Conservation (phyloP, 768 basidiomycete species). For the Boletus tomentosulus region DNA sequence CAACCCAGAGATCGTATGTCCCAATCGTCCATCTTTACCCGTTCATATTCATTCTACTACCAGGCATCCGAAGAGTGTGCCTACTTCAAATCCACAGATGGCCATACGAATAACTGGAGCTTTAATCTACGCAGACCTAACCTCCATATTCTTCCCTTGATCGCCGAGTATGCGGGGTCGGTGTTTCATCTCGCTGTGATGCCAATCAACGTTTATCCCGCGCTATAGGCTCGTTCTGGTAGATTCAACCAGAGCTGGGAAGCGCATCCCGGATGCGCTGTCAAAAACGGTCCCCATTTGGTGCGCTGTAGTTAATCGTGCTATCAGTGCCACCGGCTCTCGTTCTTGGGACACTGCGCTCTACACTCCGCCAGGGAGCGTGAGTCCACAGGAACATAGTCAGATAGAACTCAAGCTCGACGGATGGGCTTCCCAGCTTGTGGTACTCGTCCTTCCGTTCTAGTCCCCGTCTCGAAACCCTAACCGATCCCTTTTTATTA, state of each 20-base stretch:
- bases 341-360: slow-evolving; percentile 53
- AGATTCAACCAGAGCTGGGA: slow-evolving; percentile 90
- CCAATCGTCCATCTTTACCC: background rate
- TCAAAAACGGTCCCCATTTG: slow-evolving; percentile 94
- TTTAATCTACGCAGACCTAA: slow-evolving; percentile 85
- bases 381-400: slow-evolving; percentile 70
- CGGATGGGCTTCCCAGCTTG: slow-evolving; percentile 64
- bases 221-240: slow-evolving; percentile 68
- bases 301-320: slow-evolving; percentile 86
- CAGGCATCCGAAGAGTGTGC: slow-evolving; percentile 34
- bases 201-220: background rate
- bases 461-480: background rate
- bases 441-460: slow-evolving; percentile 37
- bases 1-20: slow-evolving; percentile 57
- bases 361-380: slow-evolving; percentile 66
- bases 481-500: slow-evolving; percentile 22
- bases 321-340: slow-evolving; percentile 27
- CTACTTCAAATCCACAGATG: slow-evolving; percentile 93
- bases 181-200: slow-evolving; percentile 12
- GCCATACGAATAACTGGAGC: slow-evolving; percentile 79
- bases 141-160: slow-evolving; percentile 64
- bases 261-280: slow-evolving; percentile 90
- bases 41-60: background rate
- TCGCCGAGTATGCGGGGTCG: slow-evolving; percentile 57
- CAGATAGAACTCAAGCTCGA: slow-evolving; percentile 70